phyloP scores from a whole-genome alignment of 2,329 filamentous ascomycete genomes.

The Alternaria arbusti region DNA sequence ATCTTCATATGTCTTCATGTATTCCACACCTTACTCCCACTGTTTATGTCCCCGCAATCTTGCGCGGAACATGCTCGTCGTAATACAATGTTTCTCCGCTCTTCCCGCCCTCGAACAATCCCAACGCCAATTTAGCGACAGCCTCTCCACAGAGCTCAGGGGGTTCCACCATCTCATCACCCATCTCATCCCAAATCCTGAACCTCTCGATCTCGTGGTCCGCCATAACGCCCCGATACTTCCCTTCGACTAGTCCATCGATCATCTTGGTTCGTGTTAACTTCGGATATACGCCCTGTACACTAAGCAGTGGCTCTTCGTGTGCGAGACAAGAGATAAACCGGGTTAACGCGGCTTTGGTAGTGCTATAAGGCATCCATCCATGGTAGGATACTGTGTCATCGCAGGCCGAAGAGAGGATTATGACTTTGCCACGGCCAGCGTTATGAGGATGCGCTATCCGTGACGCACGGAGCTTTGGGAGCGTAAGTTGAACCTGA shows the following conservation, averaged over 20 bases:
- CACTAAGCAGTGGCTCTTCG: constrained; percentile 27
- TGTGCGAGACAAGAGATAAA: constrained; percentile 34
- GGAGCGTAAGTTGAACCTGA: constrained; percentile 27
- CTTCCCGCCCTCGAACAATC: constrained; percentile 27
- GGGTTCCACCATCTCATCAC: constrained; percentile 34
- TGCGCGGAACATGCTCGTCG: constrained; percentile 33
- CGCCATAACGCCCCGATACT: constrained; percentile 32
- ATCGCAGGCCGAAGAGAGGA: constrained; percentile 33
- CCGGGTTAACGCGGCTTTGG: constrained; percentile 34
- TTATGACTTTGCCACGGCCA: constrained; percentile 27
- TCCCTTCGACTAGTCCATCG: constrained; percentile 25
- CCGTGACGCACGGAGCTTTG: constrained; percentile 24
- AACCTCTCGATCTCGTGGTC: constrained; percentile 38
- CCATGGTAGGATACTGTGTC: constrained; percentile 27
- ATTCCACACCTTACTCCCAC: background rate
- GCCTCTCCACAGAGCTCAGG: constrained; percentile 30
- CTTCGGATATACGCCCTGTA: constrained; percentile 36
- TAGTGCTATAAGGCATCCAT: constrained; percentile 33
- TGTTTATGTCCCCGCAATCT: constrained; percentile 20
- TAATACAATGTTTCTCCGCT: constrained; percentile 34
- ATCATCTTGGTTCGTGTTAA: constrained; percentile 37
- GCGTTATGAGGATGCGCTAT: constrained; percentile 19
- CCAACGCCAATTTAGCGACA: constrained; percentile 30
- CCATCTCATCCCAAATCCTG: constrained; percentile 29
- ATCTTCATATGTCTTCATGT: background rate